Conservation (phyloP, 148 eudicot species). For the Bassia scoparia region DNA sequence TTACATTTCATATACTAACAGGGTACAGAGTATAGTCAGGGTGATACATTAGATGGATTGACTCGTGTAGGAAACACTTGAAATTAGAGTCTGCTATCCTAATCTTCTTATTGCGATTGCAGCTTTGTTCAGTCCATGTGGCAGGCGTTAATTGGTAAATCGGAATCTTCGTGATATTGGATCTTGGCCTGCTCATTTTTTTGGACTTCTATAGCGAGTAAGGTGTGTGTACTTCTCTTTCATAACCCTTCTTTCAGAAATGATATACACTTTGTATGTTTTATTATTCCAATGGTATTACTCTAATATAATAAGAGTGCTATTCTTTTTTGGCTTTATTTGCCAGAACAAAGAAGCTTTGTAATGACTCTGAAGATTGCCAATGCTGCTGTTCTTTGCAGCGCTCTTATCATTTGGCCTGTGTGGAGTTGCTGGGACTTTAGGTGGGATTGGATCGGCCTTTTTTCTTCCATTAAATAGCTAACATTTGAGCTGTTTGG, state of each 20-base stretch:
- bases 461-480: constrained; percentile 72
- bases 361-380: constrained; percentile 59
- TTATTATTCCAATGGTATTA: not conserved
- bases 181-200: constrained; percentile 80
- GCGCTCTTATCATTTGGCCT: constrained; percentile 66
- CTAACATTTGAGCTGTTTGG: constrained; percentile 86
- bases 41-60: not conserved
- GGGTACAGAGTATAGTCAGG: not conserved
- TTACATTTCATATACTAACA: no score
- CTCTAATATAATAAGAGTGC: not conserved
- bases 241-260: no score
- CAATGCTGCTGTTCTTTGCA: constrained; percentile 43
- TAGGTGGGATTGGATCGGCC: constrained; percentile 74
- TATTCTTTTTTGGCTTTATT: not conserved
- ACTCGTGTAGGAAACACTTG: no score
- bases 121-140: constrained; percentile 56
- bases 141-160: constrained; percentile 47
- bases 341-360: constrained; percentile 69
- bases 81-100: no score
- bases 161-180: constrained; percentile 81
- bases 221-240: constrained; percentile 39
- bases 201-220: constrained; percentile 81
- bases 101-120: constrained; percentile 2
- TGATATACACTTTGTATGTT: not conserved
- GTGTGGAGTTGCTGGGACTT: constrained; percentile 50